phyloP scores from a whole-genome alignment of 2,329 filamentous ascomycete genomes.

The Epicoccum sorghinum region DNA sequence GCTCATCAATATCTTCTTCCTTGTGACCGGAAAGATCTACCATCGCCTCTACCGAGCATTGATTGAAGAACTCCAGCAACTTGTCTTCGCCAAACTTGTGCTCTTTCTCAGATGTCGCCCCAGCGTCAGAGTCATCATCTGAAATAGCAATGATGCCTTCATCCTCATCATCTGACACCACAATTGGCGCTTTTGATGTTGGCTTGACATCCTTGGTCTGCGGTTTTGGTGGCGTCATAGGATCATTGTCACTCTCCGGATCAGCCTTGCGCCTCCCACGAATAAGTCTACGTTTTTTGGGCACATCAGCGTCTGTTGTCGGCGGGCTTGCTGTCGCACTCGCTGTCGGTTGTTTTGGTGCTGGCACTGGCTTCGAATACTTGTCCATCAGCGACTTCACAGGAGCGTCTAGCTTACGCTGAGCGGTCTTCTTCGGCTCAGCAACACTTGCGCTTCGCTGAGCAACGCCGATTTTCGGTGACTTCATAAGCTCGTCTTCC shows the following conservation, averaged over 20 bases:
- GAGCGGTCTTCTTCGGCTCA: conserved; percentile 55
- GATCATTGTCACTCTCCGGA: conserved; percentile 31
- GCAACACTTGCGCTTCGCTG: conserved; percentile 20
- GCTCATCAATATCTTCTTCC: conserved; percentile 68
- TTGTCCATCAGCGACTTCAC: conserved; percentile 64
- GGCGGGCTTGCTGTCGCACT: conserved; percentile 20
- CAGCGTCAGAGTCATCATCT: conserved; percentile 54
- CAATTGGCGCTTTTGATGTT: conserved; percentile 18
- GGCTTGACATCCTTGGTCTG: conserved; percentile 19
- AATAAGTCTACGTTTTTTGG: conserved; percentile 53
- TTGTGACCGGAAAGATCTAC: conserved; percentile 81
- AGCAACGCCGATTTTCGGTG: conserved; percentile 31
- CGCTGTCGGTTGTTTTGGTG: conserved; percentile 25
- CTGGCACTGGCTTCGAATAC: conserved; percentile 44
- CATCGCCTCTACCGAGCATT: conserved; percentile 74
- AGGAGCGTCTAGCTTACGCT: conserved; percentile 61
- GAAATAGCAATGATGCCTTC: conserved; percentile 45
- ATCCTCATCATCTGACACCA: conserved; percentile 39
- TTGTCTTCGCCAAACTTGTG: conserved; percentile 53
- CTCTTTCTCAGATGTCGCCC: conserved; percentile 32
- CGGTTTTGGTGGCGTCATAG: conserved; percentile 24
- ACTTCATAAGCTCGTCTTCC: conserved; percentile 45
- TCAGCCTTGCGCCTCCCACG: conserved; percentile 53
- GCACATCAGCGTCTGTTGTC: conserved; percentile 21
- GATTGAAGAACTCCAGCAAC: conserved; percentile 83